Evolutionary conservation across 257 asterid species (phyloP), one percentile per base, ranked within the genome.

Genomic region (Primulina eburnea): DNA sequence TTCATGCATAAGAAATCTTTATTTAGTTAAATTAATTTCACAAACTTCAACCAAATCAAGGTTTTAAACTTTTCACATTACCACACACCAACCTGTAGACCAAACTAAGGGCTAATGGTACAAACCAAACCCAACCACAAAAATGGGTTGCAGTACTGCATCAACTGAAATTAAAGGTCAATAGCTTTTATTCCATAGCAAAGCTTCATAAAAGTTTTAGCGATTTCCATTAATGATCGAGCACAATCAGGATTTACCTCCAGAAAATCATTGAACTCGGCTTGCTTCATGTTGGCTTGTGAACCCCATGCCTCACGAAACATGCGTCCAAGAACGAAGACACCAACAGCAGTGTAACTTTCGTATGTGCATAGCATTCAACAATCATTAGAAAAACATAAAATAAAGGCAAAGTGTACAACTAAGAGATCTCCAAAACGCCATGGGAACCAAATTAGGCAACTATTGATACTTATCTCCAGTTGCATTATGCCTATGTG

Each of bases 321-420:
- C 82, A 81, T 84, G 78, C 96, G 90, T 20, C 99, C 99, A 75
- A 93, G 97, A 77, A 93, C 99, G 77, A 93, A 90, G 64, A 93
- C 97, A 17, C 99, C 99, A 77, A 90, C 97, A 71, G 99, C 99
- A 57, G 99, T 86, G 82, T 89, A 93, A 72, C 97, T 93, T 84
- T 62, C 20, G 75, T 62, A 68, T 71, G 75, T 11, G 77, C 76
- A 78, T 73, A 62, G 64, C 56, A 62, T 73, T 79, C 76, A 70
- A 71, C 78, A 80, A 68, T 60, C 72, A 57, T 73, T 50, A 62
- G 52, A 26, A 28, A 60, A 76, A 66, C 53, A 80, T 61, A 72
- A 70, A 52, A 62, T 11, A 33, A 78, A 35, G 55, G 75, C 52
- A 64, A 74, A 56, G 67, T 64, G 38, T 64, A 56, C 59, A 69